Base-by-base conservation (phyloP, 179 eudicot genomes). In the Corrigiola litoralis region DNA sequence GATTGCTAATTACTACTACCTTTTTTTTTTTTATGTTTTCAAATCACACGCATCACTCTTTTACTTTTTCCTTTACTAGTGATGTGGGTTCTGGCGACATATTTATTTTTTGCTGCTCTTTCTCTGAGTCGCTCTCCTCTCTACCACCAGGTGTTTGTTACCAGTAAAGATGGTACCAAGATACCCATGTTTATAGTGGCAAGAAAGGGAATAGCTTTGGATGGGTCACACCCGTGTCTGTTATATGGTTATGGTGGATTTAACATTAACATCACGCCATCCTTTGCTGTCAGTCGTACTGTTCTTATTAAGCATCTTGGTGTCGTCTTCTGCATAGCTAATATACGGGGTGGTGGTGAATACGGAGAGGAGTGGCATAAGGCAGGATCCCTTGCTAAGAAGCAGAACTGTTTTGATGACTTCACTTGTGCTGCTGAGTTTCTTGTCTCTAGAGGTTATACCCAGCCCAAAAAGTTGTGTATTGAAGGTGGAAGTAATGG, bases 331-430 rank as follows among this genome's bases (percentile, higher is more conserved):
- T 94, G 97, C 78, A 65, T 88, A 60, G 97, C 99, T 69, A 94
- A 94, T 54, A 88, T 94, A 58, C 89, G 99, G 34, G 99, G 99
- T 29, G 99, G 99, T 70, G 99, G 99, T 57, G 99, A 94, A 74
- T 94, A 95, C 71, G 99, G 99, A 72, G 99, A 95, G 79, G 99
- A 91, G 58, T 95, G 99, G 99, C 97, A 95, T 57, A 90, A 88
- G 79, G 95, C 85, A 62, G 99, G 99, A 62, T 66, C 90, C 52
- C 88, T 94, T 68, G 81, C 77, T 8, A 77, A 80, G 72, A 94
- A 94, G 79, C 97, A 94, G 72, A 94, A 86, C 42, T 83, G 89
- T 66, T 94, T 94, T 63, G 96, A 88, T 82, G 99, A 94, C 68
- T 94, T 94, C 72, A 86, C 85, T 74, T 85, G 95, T 78, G 73